Base-by-base conservation (phyloP, 164 flowering plant genomes). In the Aristolochia fimbriata region DNA sequence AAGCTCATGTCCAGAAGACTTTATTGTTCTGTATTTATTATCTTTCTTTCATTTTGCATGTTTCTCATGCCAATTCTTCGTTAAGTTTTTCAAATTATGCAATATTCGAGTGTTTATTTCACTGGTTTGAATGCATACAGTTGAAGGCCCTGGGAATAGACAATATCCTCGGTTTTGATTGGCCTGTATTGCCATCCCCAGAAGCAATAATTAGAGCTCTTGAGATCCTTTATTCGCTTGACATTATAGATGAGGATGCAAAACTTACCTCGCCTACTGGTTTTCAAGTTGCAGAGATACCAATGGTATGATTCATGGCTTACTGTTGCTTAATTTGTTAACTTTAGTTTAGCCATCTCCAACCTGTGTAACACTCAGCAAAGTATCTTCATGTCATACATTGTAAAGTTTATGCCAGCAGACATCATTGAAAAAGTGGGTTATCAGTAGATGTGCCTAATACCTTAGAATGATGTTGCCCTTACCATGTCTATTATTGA, bases 121-220 rank as follows among this genome's bases (percentile, higher is more conserved):
- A 52, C 30, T 22, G 6, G n/a, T 51, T 47, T 14, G 14, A 52
- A 15, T 62, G 25, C n/a, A 9, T 53, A 33, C 83, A 94, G 99
- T 71, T 94, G 16, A 94, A 94, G 77, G 88, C 96, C 33, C 72
- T 94, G 57, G 97, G 99, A 23, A 85, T 91, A 60, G 99, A 94
- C 71, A 94, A 94, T 72, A 94, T 94, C 59, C 71, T 94, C 69
- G 93, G 99, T 61, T 94, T 94, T 75, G 96, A 91, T 73, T 94
- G 99, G 99, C 91, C 81, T 7, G 85, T 96, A 70, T 76, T 96
- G 70, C 96, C 99, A 55, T 72, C 96, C 19, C 82, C 95, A 63
- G 96, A 94, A 75, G 77, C 91, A 70, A 83, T 94, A 91, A 74
- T 94, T 62, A 78, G 99, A 74, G 97, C 99, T 12, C 84, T 94